Conservation (phyloP, 176 grass and related monocot species). For the Cymbopogon citratus region DNA sequence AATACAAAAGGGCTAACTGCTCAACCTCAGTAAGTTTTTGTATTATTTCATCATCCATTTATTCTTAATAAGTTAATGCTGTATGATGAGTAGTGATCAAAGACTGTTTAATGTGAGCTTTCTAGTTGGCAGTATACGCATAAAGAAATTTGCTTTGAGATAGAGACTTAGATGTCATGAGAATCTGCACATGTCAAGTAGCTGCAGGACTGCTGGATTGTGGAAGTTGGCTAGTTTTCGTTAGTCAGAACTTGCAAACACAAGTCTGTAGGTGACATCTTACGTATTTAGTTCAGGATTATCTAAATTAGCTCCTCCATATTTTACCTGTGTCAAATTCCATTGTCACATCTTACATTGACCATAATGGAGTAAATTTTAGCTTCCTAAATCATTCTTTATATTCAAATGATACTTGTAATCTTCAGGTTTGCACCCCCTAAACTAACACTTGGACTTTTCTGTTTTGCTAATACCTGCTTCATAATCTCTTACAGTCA, state of each 20-base stretch:
- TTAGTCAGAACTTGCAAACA: background rate
- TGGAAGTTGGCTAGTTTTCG: background rate
- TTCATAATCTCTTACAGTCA: conserved; percentile 2
- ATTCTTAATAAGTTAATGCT: conserved; percentile 5
- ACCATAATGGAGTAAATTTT: no score
- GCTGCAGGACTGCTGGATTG: background rate
- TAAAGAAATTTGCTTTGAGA: background rate
- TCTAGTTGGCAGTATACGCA: background rate
- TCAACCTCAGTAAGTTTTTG: conserved; percentile 81
- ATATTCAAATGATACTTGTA: no score
- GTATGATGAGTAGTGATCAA: background rate
- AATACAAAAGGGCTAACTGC: conserved; percentile 83
- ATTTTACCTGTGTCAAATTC: background rate
- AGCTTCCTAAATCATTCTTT: no score
- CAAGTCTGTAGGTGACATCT: background rate
- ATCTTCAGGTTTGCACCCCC: no score
- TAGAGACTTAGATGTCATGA: background rate
- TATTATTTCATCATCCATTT: background rate
- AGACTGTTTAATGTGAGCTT: background rate
- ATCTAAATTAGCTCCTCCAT: background rate
- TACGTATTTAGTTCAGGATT: background rate
- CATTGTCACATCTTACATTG: background rate
- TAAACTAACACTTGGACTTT: no score
- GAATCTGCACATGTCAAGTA: background rate
- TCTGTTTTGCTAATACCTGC: background rate